phyloP scores from a whole-genome alignment of 2,329 filamentous ascomycete genomes.

The Exophiala spinifera region DNA sequence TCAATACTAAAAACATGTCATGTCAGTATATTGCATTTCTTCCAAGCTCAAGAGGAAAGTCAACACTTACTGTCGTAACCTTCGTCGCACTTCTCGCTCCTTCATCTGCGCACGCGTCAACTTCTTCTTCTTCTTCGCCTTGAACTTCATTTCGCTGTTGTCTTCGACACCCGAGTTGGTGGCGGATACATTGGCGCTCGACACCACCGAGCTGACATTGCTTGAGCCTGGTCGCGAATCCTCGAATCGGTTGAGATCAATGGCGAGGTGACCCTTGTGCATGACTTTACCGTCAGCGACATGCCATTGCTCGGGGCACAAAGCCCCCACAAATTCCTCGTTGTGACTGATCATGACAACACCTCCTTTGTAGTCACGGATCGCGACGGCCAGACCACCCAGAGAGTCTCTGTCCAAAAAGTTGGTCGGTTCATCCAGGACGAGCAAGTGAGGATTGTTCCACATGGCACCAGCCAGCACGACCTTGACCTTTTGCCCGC shows the following conservation, averaged over 20 bases:
- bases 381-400: slow-evolving; percentile 93
- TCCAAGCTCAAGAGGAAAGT: neutral
- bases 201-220: slow-evolving; percentile 58
- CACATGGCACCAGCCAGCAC: slow-evolving; percentile 95
- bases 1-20: slow-evolving; percentile 48
- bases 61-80: slow-evolving; percentile 66
- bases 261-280: slow-evolving; percentile 72
- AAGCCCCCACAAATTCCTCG: slow-evolving; percentile 94
- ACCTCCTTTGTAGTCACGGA: slow-evolving; percentile 95
- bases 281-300: slow-evolving; percentile 84
- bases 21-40: slow-evolving; percentile 14
- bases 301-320: slow-evolving; percentile 95
- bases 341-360: slow-evolving; percentile 99
- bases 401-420: slow-evolving; percentile 98
- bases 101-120: slow-evolving; percentile 94
- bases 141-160: slow-evolving; percentile 78
- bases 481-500: slow-evolving; percentile 98
- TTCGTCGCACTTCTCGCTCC: slow-evolving; percentile 81
- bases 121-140: slow-evolving; percentile 77
- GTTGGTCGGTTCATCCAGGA: slow-evolving; percentile 98
- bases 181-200: slow-evolving; percentile 58
- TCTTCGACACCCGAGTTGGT: slow-evolving; percentile 84
- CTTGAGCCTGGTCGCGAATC: slow-evolving; percentile 67
- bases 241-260: slow-evolving; percentile 81
- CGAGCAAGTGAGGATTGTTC: slow-evolving; percentile 97